Base-by-base conservation (phyloP, 768 basidiomycete species). In the Boletus patriciae region DNA sequence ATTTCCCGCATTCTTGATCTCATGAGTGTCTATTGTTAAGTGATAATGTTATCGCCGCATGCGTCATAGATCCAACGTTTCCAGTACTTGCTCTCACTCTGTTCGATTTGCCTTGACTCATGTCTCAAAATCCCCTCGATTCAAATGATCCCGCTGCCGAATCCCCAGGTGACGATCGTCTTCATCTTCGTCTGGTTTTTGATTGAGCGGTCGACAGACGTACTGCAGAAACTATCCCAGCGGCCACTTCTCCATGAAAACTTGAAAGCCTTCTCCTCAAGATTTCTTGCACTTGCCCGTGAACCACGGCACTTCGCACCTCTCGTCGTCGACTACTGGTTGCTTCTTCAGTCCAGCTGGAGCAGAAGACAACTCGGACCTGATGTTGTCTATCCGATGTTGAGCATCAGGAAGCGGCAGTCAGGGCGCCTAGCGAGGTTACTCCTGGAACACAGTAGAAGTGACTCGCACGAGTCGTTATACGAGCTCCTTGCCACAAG, bases 381-480 rank as follows among this genome's bases (percentile, higher is more conserved):
- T 15, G 46, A 58, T 21, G 7, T 42, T 18, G 33, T 58, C 41
- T 41, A 53, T 18, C 56, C 50, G 10, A 52, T 53, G 50, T n/a
- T 52, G 31, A 47, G 56, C 37, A 41, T 49, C 42, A 48, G n/a
- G 25, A 52, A 54, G 27, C 46, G 41, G n/a, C 51, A 47, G 7
- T 54, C 52, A 10, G 52, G 27, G 7, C 57, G 36, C 19, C 52
- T 58, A 16, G 53, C 52, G 0, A 49, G 27, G 12, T 44, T 54
- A n/a, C n/a, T 58, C 8, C 23, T 58, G 15, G 42, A 50, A 9
- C 47, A 58, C n/a, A n/a, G n/a, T n/a, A n/a, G n/a, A n/a, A n/a
- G n/a, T n/a, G n/a, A n/a, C n/a, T n/a, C n/a, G n/a, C n/a, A n/a
- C n/a, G n/a, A n/a, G n/a, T n/a, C n/a, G n/a, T n/a, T n/a, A n/a